These are phyloP conservation scores for Cicer yamashitae DNA, from an alignment of 306 rosid genomes.

Conservation along the genomic window DNA sequence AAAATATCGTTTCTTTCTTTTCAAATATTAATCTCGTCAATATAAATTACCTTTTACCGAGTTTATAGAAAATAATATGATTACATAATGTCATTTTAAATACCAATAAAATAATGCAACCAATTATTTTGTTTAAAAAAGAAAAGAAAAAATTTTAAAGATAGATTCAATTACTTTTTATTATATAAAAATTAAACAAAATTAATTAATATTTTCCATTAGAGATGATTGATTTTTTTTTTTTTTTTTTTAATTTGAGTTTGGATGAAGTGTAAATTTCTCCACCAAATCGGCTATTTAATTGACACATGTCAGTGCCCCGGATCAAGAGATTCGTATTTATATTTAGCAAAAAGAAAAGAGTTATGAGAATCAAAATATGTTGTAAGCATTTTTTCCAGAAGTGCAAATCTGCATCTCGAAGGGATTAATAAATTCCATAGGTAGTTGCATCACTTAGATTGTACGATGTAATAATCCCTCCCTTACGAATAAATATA, in stretches of 20 bases:
- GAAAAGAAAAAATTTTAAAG: too few relatives aligned
- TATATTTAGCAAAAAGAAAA: not conserved
- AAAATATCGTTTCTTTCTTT: not conserved
- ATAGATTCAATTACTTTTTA: too few relatives aligned
- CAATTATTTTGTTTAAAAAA: too few relatives aligned
- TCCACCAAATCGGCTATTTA: conserved; percentile 30
- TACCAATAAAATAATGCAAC: too few relatives aligned
- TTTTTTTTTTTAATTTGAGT: too few relatives aligned
- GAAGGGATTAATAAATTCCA: conserved; percentile 13
- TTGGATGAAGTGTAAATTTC: not conserved
- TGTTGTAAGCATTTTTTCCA: conserved; percentile 17
- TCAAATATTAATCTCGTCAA: not conserved
- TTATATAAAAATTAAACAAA: too few relatives aligned
- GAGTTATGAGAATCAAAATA: conserved; percentile 42
- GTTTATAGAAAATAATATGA: too few relatives aligned
- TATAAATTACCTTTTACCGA: too few relatives aligned
- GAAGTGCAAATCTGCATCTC: conserved; percentile 40
- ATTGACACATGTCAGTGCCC: conserved; percentile 26
- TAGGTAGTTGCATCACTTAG: conserved; percentile 42
- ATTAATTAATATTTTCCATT: too few relatives aligned
- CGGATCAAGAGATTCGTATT: not conserved
- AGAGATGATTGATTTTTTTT: too few relatives aligned
- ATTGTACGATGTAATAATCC: conserved; percentile 40
- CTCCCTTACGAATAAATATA: not conserved
- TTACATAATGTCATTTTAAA: too few relatives aligned